Percentiles rank a stretch among this genome's conserved stretches.
phyloP scores from a whole-genome alignment of 2,329 filamentous ascomycete species.

The Fusarium virguliforme region DNA sequence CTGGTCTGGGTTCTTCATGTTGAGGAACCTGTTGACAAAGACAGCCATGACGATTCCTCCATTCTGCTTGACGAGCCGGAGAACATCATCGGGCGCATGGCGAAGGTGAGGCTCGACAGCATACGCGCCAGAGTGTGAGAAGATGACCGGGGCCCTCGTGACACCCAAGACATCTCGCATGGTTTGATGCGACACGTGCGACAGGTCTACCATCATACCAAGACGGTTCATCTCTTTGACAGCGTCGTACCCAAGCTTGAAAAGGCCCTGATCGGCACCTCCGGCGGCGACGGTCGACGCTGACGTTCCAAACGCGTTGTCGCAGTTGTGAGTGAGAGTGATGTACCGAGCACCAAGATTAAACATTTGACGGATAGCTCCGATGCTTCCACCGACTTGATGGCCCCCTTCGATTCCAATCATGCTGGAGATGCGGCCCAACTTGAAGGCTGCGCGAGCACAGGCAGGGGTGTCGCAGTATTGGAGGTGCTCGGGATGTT shows the following conservation, averaged over 20 bases:
- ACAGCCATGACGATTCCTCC: conserved; percentile 60
- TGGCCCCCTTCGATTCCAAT: conserved; percentile 58
- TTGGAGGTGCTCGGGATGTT: conserved; percentile 44
- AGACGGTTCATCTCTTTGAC: conserved; percentile 58
- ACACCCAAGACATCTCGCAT: conserved; percentile 52
- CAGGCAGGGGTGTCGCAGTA: conserved; percentile 51
- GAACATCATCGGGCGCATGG: conserved; percentile 60
- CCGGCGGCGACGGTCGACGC: conserved; percentile 51
- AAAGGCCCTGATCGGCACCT: conserved; percentile 45
- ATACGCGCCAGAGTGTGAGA: conserved; percentile 53
- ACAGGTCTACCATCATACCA: conserved; percentile 55
- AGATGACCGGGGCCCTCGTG: conserved; percentile 51
- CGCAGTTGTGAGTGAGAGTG: conserved; percentile 56
- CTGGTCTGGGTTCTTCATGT: conserved; percentile 51
- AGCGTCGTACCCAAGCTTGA: conserved; percentile 47
- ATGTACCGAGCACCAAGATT: conserved; percentile 59
- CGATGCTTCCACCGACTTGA: conserved; percentile 55
- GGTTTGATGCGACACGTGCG: conserved; percentile 52
- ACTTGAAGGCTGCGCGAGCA: conserved; percentile 51
- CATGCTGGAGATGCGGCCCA: conserved; percentile 55
- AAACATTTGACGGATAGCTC: conserved; percentile 55
- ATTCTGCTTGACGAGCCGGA: conserved; percentile 55
- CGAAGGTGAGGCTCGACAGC: conserved; percentile 53
- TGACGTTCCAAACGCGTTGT: conserved; percentile 53
- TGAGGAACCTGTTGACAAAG: conserved; percentile 57